A percentile compares a stretch with the other conserved stretches of the same genome.
phyloP scores from a whole-genome alignment of 768 basidiomycete genomes.

The Suillus sp. region DNA sequence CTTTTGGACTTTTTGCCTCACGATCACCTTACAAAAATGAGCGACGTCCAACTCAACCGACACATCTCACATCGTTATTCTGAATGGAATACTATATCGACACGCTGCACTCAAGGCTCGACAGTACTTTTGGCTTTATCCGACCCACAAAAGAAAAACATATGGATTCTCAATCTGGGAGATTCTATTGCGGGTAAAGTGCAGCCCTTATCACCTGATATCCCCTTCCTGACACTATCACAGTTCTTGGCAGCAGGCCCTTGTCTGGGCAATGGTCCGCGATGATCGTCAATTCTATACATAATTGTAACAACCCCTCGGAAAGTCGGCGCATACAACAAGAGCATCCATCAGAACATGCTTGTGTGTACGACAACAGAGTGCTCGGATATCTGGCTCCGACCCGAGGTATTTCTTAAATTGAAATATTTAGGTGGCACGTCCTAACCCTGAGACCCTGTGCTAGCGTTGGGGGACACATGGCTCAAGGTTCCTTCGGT shows the following conservation, averaged over 20 bases:
- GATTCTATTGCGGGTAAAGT: slow-evolving; percentile 38
- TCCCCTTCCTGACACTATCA: slow-evolving; percentile 10
- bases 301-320: slow-evolving; percentile 32
- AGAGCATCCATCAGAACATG: slow-evolving; percentile 34
- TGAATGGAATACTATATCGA: slow-evolving; percentile 38
- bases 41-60: slow-evolving; percentile 41
- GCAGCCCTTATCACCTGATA: neutral
- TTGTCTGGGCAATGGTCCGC: slow-evolving; percentile 25
- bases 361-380: slow-evolving; percentile 34
- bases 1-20: slow-evolving; percentile 47
- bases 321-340: slow-evolving; percentile 31
- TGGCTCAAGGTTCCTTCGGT: slow-evolving; percentile 37
- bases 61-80: slow-evolving; percentile 39
- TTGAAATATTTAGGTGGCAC: neutral
- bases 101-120: slow-evolving; percentile 36
- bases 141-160: slow-evolving; percentile 29
- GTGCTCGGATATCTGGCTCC: slow-evolving; percentile 42
- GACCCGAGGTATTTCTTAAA: slow-evolving; percentile 35
- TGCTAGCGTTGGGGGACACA: slow-evolving; percentile 29
- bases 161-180: slow-evolving; percentile 38
- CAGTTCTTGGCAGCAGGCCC: slow-evolving; percentile 27
- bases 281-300: slow-evolving; percentile 28
- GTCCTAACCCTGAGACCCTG: slow-evolving; percentile 19
- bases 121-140: slow-evolving; percentile 36
- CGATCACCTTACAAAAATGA: slow-evolving; percentile 37